These are phyloP conservation scores for Ascochyta pisi DNA, from an alignment of 2,329 filamentous ascomycete species.

Conservation along the genomic window DNA sequence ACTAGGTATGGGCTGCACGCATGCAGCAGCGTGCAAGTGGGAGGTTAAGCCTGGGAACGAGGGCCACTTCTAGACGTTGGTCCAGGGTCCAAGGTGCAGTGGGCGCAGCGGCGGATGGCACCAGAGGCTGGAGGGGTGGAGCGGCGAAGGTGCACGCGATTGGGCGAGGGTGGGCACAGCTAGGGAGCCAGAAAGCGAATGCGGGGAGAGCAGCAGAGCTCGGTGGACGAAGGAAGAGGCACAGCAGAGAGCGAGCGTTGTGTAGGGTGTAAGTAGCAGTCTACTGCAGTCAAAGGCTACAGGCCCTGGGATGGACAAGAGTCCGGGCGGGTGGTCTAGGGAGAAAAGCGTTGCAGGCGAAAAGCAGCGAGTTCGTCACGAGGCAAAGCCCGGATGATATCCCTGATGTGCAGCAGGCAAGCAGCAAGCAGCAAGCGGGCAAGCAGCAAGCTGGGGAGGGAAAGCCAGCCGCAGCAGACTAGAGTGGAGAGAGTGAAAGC, in stretches of 20 bases:
- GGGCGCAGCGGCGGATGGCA: constrained; percentile 15
- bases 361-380: constrained; percentile 5
- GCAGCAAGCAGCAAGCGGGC: neutral
- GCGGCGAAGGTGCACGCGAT: constrained; percentile 6
- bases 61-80: constrained; percentile 5
- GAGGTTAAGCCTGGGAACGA: neutral
- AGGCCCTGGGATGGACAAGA: constrained; percentile 7
- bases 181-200: constrained; percentile 2
- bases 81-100: constrained; percentile 11
- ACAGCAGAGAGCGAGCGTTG: constrained; percentile 11
- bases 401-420: constrained; percentile 13
- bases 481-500: constrained; percentile 2
- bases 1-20: constrained; percentile 13
- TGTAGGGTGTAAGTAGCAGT: constrained; percentile 1
- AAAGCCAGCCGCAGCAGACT: constrained; percentile 2
- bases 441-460: neutral
- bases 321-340: constrained; percentile 2
- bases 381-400: constrained; percentile 7
- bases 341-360: constrained; percentile 1
- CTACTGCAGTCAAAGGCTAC: constrained; percentile 2
- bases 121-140: constrained; percentile 19
- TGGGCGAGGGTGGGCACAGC: constrained; percentile 8
- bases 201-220: constrained; percentile 12
- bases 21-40: constrained; percentile 15
- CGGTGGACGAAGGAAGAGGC: constrained; percentile 4